Evolutionary conservation across 2,329 filamentous ascomycete species (phyloP), one percentile per base, ranked within the genome.

Genomic region (Pyricularia sp.): DNA sequence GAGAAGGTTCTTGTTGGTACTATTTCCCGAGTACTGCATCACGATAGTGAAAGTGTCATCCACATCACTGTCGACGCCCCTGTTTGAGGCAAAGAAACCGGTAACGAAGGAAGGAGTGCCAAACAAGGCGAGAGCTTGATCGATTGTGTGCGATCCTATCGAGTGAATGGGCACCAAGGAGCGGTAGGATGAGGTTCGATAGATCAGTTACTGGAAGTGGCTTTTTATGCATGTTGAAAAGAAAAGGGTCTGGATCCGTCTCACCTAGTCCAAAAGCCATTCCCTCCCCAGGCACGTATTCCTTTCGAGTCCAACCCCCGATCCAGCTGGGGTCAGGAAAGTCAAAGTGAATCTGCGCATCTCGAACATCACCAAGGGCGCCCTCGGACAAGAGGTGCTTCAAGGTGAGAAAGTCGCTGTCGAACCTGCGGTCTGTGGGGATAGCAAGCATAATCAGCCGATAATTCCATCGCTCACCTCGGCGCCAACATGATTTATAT

Each of bases 271-370:
- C 81, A 70, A 80, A 83, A 0, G 79, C 72, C 76, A 82, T 79
- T 0, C 81, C 81, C 0, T 77, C 73, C 0, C 81, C 81, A 0
- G 79, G 78, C 0, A 71, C 73, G 64, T 79, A 79, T 33, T 78
- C 73, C 42, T 76, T 77, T 5, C 67, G 69, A 0, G 71, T 78
- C 69, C 68, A 78, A 0, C 63, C 68, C 0, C 74, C 69, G 0
- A 82, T 72, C 81, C 81, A 83, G 0, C 74, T 63, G 0, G 81
- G 78, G 0, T 77, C 77, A 50, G 81, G 80, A 58, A 83, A 85
- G 68, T 91, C 88, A 70, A 90, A 90, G 75, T 90, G 88, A 2
- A 88, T 84, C 72, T 90, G 85, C 67, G 87, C 90, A 71, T 91
- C 89, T 50, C 84, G 85, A 68, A 90, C 79, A 2, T 87, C 82